phyloP scores from a whole-genome alignment of 768 basidiomycete genomes.

The Macrolepiota albuminosa region DNA sequence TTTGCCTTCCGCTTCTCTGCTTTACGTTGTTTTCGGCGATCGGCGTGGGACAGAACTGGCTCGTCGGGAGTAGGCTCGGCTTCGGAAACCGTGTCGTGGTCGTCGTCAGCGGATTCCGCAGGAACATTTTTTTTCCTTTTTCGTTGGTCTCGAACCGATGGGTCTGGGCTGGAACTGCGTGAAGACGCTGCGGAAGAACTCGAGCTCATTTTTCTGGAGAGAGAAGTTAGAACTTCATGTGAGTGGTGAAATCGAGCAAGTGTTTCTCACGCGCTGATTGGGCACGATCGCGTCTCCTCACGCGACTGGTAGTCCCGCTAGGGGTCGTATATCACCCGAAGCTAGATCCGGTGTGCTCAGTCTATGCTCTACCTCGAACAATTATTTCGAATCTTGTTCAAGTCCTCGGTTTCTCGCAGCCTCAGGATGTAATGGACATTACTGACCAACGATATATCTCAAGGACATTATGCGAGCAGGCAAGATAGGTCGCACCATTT shows the following conservation, averaged over 20 bases:
- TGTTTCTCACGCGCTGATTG: slow-evolving; percentile 1
- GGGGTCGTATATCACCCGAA: no score
- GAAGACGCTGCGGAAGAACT: slow-evolving; percentile 34
- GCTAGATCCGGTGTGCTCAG: no score
- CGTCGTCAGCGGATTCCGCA: slow-evolving; percentile 16
- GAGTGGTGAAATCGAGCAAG: not conserved
- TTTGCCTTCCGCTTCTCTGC: slow-evolving; percentile 26
- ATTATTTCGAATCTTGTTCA: not conserved
- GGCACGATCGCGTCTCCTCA: not conserved
- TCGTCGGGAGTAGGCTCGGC: slow-evolving; percentile 23
- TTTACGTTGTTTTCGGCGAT: slow-evolving; percentile 60
- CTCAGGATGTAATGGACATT: not conserved
- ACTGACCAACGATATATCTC: not conserved
- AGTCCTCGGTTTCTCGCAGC: not conserved
- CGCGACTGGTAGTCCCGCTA: no score
- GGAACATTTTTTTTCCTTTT: slow-evolving; percentile 22
- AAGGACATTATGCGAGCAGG: not conserved
- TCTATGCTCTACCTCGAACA: not conserved
- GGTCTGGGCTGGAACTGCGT: slow-evolving; percentile 25
- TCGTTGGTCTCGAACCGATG: slow-evolving; percentile 21
- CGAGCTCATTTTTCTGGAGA: slow-evolving; percentile 22
- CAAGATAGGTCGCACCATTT: not conserved
- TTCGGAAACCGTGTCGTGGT: slow-evolving; percentile 21
- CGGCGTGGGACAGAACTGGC: slow-evolving; percentile 71
- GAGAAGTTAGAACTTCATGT: not conserved